These are phyloP conservation scores for Alternaria triticina DNA, from an alignment of 2,329 filamentous ascomycete genomes.

Conservation along the genomic window DNA sequence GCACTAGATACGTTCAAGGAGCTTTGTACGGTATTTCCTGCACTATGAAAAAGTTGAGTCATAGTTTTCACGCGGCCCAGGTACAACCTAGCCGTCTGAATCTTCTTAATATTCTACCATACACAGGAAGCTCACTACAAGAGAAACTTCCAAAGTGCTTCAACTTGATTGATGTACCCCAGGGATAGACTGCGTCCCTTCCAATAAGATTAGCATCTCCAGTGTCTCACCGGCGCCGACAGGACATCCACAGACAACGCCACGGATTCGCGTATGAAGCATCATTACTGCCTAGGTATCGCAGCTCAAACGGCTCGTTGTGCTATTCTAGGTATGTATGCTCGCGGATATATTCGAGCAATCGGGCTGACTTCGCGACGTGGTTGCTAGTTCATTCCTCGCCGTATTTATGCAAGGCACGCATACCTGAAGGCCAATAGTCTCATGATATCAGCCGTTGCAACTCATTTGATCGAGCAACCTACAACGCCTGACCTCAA, in stretches of 20 bases:
- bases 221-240: neutral
- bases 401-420: neutral
- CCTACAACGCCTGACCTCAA: neutral
- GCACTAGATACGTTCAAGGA: neutral
- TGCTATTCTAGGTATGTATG: neutral
- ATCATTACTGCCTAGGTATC: neutral
- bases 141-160: neutral
- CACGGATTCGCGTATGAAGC: neutral
- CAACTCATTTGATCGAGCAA: rapidly evolving
- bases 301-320: neutral
- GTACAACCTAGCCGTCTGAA: neutral
- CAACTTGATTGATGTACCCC: neutral
- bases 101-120: neutral
- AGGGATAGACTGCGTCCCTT: neutral
- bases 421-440: neutral
- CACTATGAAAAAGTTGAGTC: neutral
- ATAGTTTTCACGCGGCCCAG: neutral
- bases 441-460: neutral
- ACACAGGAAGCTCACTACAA: neutral
- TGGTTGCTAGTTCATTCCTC: neutral
- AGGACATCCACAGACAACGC: neutral
- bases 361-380: neutral
- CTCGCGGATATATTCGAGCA: neutral
- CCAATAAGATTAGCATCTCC: rapidly evolving
- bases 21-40: neutral